Base-by-base conservation (phyloP, 352 stramenopile species). In the Phytopythium aichiense region DNA sequence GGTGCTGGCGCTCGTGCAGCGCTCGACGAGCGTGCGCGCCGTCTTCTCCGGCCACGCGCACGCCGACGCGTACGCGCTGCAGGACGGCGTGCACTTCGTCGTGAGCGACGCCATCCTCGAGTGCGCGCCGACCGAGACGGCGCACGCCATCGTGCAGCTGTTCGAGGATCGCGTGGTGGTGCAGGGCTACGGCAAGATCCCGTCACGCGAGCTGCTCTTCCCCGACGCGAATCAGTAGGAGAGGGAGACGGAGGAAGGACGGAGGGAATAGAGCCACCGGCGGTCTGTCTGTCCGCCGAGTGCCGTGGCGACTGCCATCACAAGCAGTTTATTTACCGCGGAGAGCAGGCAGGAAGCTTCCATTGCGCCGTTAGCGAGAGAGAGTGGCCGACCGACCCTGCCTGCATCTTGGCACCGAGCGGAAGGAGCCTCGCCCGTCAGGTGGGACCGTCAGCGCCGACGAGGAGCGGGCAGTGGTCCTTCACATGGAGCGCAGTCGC, bases 31-130 rank as follows among this genome's bases (percentile, higher is more conserved):
- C 49, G 82, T 95, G 33, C 74, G 80, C 22, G 77, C 67, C 43
- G 81, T 91, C 52, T 89, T 92, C 61, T 84, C 76, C 6, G 86
- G 86, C 22, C 86, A 95, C 62, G 68, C 81, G 22, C 86, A 95
- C 58, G 58, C 56, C 22, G 72, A 91, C 38, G 84, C 76, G 28
- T 89, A 91, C 58, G 64, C 69, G 8, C 46, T 77, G 7, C 67
- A 74, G 12, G 55, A 64, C 18, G 77, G 77, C 38, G 69, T 93
- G 43, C 86, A 91, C 52, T 92, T 79, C 63, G 73, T 93, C 15
- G 80, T 87, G 42, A 78, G 74, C 33, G 77, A 88, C 55, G 86
- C 81, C 28, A 75, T 91, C 15, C 71, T 95, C 2, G 84, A 95
- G 71, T 90, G 80, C 59, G 58, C 68, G 58, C 72, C 76, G 22